Evolutionary conservation across 2,329 filamentous ascomycete species (phyloP).

Genomic region (Epicoccum sorghinum): DNA sequence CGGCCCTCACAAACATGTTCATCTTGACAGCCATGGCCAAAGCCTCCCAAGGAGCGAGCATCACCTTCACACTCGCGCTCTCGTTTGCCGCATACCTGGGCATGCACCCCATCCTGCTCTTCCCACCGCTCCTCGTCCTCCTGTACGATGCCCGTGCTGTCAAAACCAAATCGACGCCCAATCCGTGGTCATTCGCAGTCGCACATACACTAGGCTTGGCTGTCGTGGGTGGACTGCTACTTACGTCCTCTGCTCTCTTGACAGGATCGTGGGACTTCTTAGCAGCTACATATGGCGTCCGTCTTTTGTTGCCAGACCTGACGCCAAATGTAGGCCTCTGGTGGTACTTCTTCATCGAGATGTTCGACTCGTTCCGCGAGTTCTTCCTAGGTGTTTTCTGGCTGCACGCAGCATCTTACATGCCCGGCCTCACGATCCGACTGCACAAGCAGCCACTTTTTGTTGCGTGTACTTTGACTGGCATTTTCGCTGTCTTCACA

Average conservation of each 20-base stretch:
- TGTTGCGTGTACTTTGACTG: slow-evolving; percentile 81
- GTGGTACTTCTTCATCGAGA: slow-evolving; percentile 99
- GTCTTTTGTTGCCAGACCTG: slow-evolving; percentile 86
- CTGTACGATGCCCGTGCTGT: slow-evolving; percentile 61
- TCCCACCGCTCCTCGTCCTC: slow-evolving; percentile 80
- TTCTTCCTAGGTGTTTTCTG: slow-evolving; percentile 99
- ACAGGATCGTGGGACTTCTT: slow-evolving; percentile 89
- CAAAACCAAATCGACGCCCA: slow-evolving; percentile 37
- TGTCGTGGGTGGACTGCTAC: slow-evolving; percentile 57
- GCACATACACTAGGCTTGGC: slow-evolving; percentile 61
- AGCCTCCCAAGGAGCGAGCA: slow-evolving; percentile 72
- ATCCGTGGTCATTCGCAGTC: slow-evolving; percentile 58
- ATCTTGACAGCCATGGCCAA: slow-evolving; percentile 83
- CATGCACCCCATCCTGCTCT: slow-evolving; percentile 86
- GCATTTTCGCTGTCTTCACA: slow-evolving; percentile 94
- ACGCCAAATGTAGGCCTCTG: slow-evolving; percentile 95
- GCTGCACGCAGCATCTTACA: slow-evolving; percentile 90
- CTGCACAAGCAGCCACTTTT: slow-evolving; percentile 86
- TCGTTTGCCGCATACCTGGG: slow-evolving; percentile 89
- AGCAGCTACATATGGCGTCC: slow-evolving; percentile 87
- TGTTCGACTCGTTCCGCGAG: slow-evolving; percentile 96
- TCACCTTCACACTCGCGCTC: slow-evolving; percentile 82
- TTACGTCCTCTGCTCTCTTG: slow-evolving; percentile 74
- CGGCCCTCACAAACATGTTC: slow-evolving; percentile 85
- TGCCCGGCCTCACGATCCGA: slow-evolving; percentile 82